Evolutionary conservation across 805 yeast genomes (phyloP), one percentile per base, ranked within the genome.

Genomic region (Saccharomycopsis olivae): DNA sequence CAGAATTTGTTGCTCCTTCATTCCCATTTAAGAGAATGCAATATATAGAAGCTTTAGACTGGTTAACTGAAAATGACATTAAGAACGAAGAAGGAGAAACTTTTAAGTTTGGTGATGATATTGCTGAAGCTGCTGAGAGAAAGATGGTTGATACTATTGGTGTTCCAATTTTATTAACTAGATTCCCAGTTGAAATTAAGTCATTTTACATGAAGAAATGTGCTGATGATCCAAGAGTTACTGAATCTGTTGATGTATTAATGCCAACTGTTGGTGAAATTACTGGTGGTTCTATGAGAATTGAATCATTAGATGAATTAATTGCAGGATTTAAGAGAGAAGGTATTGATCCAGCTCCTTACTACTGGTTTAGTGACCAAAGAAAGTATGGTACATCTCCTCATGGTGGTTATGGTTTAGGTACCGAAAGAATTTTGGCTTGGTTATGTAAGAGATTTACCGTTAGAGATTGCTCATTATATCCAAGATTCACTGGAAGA

Each of bases 221-320:
- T 63, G 57, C 60, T 5, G 96, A 86, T 54, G 97, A 89, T 57
- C 80, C 79, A 45, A 74, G 96, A 56, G 96, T 92, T 54, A 92
- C 99, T 41, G 98, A 94, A 65, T 84, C 95, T 38, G 98, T 92
- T 33, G 99, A 92, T 63, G 96, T 92, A 28, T 71, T 92, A 59
- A 88, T 92, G 96, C 99, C 99, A 54, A 89, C 85, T 53, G 99
- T 92, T 44, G 99, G 99, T 59, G 99, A 92, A 66, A 82, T 92
- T 55, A 85, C 94, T 34, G 99, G 99, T 62, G 99, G 98, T 44
- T 89, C 97, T 35, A 92, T 92, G 99, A 88, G 99, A 74, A 87
- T 86, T 50, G 75, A 71, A 48, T 75, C 76, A 53, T 64, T 71
- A 45, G 86, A 85, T 33, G 97, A 89, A 62, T 71, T 92, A 53